Percentiles rank a stretch among this genome's conserved stretches.
Evolutionary conservation across 139 green algal species (phyloP).

Genomic region (Dunaliella sp.): DNA sequence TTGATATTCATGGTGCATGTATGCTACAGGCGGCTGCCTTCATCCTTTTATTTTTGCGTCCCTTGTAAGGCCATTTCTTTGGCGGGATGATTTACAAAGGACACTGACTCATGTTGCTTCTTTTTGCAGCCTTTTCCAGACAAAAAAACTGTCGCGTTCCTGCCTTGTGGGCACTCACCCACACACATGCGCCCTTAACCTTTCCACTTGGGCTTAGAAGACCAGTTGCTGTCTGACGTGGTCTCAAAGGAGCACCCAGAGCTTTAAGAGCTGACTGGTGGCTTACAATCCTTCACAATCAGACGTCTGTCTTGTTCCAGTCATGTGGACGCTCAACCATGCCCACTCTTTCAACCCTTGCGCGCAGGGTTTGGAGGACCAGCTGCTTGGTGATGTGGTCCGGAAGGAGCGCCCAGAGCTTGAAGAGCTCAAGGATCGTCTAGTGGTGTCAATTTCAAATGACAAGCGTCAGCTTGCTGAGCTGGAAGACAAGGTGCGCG

Average conservation of each 20-base stretch:
- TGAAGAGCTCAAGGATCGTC: conserved; percentile 65
- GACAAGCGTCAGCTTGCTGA: conserved; percentile 65
- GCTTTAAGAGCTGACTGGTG: conserved; percentile 63
- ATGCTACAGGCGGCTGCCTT: too few species aligned
- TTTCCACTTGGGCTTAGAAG: conserved; percentile 68
- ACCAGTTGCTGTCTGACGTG: conserved; percentile 82
- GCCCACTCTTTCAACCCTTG: background rate
- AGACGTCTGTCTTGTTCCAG: too few species aligned
- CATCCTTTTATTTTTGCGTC: too few species aligned
- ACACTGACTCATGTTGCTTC: too few species aligned
- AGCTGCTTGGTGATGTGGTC: conserved; percentile 82
- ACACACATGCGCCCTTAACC: background rate
- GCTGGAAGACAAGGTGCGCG: conserved; percentile 72
- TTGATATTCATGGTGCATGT: too few species aligned
- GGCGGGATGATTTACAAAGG: too few species aligned
- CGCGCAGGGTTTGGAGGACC: conserved; percentile 76
- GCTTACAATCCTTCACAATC: too few species aligned
- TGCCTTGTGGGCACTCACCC: too few species aligned
- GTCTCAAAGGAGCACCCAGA: conserved; percentile 74
- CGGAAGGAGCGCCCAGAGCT: conserved; percentile 71
- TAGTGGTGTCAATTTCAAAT: conserved; percentile 67
- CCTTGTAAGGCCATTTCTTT: too few species aligned
- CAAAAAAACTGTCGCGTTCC: too few species aligned
- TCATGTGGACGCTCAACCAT: too few species aligned
- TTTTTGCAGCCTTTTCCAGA: too few species aligned